phyloP scores from a whole-genome alignment of 257 asterid genomes.

The Verbena officinalis region DNA sequence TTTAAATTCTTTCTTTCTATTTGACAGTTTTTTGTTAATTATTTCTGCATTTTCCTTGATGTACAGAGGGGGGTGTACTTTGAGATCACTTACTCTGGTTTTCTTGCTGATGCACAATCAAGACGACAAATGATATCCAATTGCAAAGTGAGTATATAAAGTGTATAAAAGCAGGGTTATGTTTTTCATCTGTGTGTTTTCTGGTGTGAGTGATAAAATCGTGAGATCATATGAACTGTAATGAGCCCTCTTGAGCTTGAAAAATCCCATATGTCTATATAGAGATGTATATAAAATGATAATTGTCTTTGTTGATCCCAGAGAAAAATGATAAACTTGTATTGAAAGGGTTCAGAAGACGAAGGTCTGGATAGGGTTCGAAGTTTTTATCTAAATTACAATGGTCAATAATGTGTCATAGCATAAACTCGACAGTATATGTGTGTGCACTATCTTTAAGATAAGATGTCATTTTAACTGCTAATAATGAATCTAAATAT shows the following conservation, averaged over 20 bases:
- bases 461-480: neutral
- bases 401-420: no score
- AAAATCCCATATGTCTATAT: no score
- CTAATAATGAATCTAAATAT: neutral
- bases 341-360: no score
- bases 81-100: constrained; percentile 83
- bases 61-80: constrained; percentile 91
- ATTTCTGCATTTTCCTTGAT: constrained; percentile 23
- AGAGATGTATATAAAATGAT: no score
- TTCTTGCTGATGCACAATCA: constrained; percentile 65
- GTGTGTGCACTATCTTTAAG: neutral
- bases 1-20: neutral
- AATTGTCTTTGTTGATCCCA: no score
- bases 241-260: no score
- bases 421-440: no score
- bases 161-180: constrained; percentile 11
- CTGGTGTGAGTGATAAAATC: neutral
- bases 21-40: constrained; percentile 11
- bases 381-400: no score
- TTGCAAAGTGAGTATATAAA: constrained; percentile 61
- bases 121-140: constrained; percentile 78
- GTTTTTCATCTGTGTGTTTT: constrained; percentile 9
- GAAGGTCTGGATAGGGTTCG: no score
- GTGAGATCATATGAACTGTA: neutral
- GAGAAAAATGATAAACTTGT: no score